Base-by-base conservation (phyloP, 352 stramenopile species). In the Albugo candida region DNA sequence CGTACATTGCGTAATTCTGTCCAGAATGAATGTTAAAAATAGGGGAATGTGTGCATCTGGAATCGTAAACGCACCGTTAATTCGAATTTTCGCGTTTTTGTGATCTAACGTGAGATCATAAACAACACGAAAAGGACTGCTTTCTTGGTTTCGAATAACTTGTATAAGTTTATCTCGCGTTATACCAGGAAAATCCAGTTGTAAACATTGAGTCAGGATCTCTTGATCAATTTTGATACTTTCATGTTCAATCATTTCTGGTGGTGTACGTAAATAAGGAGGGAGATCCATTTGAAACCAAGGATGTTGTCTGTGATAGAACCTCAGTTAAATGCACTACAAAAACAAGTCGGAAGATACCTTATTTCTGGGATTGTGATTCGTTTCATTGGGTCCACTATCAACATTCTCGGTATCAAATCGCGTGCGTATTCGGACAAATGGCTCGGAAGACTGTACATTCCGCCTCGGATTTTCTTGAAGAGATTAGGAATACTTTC, bases 381-480 rank as follows among this genome's bases (percentile, higher is more conserved):
- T 18, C 95, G 80, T 67, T 98, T 98, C 83, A 98, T 97, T 2
- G 96, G 96, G 57, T 99, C 96, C 17, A 99, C 95, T 48, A 98
- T 89, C 14, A 99, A 70, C 92, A 99, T 98, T 21, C 92, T 75
- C 39, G 94, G 93, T 57, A 99, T 99, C 16, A 99, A 70, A 58
- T 99, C 80, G 14, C 83, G 86, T 18, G 93, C 89, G 48, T 96
- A 79, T 54, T 98, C 85, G 21, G 81, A 95, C 20, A 99, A 63
- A 64, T 99, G 93, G 19, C 75, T 96, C 34, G 96, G 96, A 27
- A 99, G 65, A 56, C 73, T 93, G 67, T 99, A 99, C 87, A 98
- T 97, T 34, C 95, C 96, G 45, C 82, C 88, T 27, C 70, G 65
- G 56, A 99, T 99, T 73, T 99, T 99, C 65, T 97, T 98, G 63